phyloP scores from a whole-genome alignment of 139 green algal genomes.

The Micractinium sp. region DNA sequence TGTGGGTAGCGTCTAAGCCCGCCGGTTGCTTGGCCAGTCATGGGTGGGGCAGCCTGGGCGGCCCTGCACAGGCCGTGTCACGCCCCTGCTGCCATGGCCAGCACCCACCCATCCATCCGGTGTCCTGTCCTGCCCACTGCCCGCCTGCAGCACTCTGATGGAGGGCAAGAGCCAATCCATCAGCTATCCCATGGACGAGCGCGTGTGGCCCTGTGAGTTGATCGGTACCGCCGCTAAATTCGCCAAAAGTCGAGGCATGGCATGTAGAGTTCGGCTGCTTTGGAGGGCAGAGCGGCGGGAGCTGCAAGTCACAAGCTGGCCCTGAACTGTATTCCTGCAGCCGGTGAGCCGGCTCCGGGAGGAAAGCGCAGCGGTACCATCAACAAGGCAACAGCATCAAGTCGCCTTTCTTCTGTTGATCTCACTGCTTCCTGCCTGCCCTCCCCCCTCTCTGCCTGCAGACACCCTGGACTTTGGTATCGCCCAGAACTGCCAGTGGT shows the following conservation, averaged over 20 bases:
- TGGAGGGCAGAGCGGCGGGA: neutral
- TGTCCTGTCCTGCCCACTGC: neutral
- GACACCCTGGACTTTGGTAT: constrained; percentile 46
- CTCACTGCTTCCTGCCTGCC: neutral
- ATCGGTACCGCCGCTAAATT: neutral
- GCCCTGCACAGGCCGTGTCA: no score
- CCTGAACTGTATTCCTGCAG: neutral
- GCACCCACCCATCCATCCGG: neutral
- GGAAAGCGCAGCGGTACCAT: no score
- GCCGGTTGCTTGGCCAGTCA: neutral
- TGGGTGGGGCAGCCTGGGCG: no score
- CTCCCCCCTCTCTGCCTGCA: neutral
- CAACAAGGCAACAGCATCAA: neutral
- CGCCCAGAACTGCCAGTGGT: constrained; percentile 29
- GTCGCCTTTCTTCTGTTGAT: neutral
- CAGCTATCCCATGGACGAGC: neutral
- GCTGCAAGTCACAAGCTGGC: neutral
- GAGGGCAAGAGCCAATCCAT: neutral
- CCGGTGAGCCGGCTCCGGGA: no score
- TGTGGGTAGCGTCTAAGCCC: no score
- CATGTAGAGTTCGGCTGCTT: no score
- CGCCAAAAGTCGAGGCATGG: no score
- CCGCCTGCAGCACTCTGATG: constrained; percentile 9
- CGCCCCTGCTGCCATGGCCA: neutral
- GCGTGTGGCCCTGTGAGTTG: constrained; percentile 25